Percentiles rank a stretch among this genome's conserved stretches.
These are phyloP conservation scores for Oryza australiensis DNA, from an alignment of 176 grass and related monocot species.

Conservation along the genomic window DNA sequence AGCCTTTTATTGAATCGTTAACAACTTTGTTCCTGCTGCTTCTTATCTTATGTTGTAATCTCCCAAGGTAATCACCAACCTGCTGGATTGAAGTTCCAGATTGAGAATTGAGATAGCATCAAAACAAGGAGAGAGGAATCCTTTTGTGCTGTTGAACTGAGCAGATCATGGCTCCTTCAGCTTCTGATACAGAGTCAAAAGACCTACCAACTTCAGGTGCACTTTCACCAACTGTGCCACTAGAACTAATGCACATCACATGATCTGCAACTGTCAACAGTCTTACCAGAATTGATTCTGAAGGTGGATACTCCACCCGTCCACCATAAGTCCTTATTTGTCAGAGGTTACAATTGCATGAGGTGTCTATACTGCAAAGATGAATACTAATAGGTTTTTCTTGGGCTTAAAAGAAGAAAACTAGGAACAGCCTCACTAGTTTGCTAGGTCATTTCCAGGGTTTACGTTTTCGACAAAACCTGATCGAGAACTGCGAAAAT, in stretches of 20 bases:
- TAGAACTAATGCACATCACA: slow-evolving; percentile 17
- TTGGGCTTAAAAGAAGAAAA: background rate
- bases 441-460: background rate
- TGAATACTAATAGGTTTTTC: background rate
- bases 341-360: slow-evolving; percentile 15
- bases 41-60: background rate
- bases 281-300: background rate
- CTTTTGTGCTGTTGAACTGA: slow-evolving; percentile 6
- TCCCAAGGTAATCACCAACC: slow-evolving; percentile 15
- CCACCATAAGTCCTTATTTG: background rate
- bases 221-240: slow-evolving; percentile 26
- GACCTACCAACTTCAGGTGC: slow-evolving; percentile 14
- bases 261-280: slow-evolving; percentile 24
- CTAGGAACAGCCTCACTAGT: background rate
- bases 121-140: background rate
- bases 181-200: slow-evolving; percentile 10
- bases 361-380: background rate
- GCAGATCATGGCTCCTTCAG: slow-evolving; percentile 19
- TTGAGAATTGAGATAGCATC: background rate
- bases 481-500: too few species aligned
- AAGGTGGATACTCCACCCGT: background rate
- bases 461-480: too few species aligned
- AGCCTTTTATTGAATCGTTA: slow-evolving; percentile 21
- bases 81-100: slow-evolving; percentile 16
- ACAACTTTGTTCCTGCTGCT: background rate